Evolutionary conservation across 164 flowering plant species (phyloP), one percentile per base, ranked within the genome.

Genomic region (Piper betle): DNA sequence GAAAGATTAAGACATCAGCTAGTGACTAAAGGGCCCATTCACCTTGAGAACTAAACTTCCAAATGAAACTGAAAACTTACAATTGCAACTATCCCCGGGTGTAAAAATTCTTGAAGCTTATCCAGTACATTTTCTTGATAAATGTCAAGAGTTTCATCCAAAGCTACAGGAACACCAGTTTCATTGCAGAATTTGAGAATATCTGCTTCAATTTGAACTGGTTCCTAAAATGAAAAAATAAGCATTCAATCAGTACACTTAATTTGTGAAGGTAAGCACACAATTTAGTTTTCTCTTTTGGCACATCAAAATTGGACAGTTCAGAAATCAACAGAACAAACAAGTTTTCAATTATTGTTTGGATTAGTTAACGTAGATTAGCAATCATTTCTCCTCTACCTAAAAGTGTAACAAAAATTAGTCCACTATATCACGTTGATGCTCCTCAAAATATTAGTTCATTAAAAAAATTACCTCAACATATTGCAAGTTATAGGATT

Each of bases 151-250:
- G 94, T 86, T 79, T 93, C 98, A 73, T 93, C 98, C 61, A 93
- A 75, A 37, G 98, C 97, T 6, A 82, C 96, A 66, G 94, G 87
- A 66, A 93, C 64, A 64, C 88, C 88, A 64, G 85, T 86, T 73
- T 90, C 92, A 71, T 86, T 87, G 73, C 87, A 84, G 74, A 84
- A 93, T 71, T 62, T 89, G 16, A 87, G 58, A 61, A 93, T 86
- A 71, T 87, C 97, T 63, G 80, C 83, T 76, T 79, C 88, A 64
- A 72, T 61, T 39, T 69, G 71, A 57, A 93, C 92, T 65, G 98
- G 98, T 72, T 93, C 96, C 97, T 93, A 82, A 67, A 68, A 75
- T 18, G 50, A 46, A 46, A 46, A 46, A 12, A 46, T 46, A 46
- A 6, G 9, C 50, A 2, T 46, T 46, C 3, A 8, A 10, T 42